These are phyloP conservation scores for Ilex paraguariensis DNA, from an alignment of 305 asterid species.

Conservation along the genomic window DNA sequence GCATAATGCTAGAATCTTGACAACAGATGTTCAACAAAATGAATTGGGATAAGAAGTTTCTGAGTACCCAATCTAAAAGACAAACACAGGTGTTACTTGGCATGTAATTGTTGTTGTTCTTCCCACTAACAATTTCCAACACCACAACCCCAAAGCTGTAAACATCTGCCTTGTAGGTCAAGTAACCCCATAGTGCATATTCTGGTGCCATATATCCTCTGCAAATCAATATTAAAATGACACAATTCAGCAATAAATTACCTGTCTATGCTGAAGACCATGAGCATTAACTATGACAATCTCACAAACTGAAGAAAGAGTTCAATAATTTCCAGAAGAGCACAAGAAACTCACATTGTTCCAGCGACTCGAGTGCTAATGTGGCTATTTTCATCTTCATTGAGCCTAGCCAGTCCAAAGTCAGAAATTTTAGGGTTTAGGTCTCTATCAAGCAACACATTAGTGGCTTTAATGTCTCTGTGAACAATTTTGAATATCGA, in stretches of 20 bases:
- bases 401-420: constrained; percentile 88
- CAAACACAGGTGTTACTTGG: constrained; percentile 60
- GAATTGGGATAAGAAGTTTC: not conserved
- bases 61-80: constrained; percentile 82
- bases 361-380: constrained; percentile 96
- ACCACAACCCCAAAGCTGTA: constrained; percentile 90
- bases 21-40: constrained; percentile 1
- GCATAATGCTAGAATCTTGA: no score
- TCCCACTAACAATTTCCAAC: constrained; percentile 80
- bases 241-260: no score
- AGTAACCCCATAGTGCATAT: constrained; percentile 91
- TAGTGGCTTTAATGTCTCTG: constrained; percentile 90
- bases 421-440: constrained; percentile 87
- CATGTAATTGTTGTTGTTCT: constrained; percentile 70
- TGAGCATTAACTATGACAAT: no score
- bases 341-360: constrained; percentile 59
- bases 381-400: constrained; percentile 80
- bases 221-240: constrained; percentile 13
- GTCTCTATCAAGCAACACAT: constrained; percentile 76
- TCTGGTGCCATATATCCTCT: constrained; percentile 99
- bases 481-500: constrained; percentile 87
- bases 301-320: not conserved
- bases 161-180: constrained; percentile 87
- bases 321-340: not conserved
- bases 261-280: no score